Evolutionary conservation across 2,329 filamentous ascomycete genomes (phyloP), one percentile per base, ranked within the genome.

Genomic region (Aspergillus sp.): DNA sequence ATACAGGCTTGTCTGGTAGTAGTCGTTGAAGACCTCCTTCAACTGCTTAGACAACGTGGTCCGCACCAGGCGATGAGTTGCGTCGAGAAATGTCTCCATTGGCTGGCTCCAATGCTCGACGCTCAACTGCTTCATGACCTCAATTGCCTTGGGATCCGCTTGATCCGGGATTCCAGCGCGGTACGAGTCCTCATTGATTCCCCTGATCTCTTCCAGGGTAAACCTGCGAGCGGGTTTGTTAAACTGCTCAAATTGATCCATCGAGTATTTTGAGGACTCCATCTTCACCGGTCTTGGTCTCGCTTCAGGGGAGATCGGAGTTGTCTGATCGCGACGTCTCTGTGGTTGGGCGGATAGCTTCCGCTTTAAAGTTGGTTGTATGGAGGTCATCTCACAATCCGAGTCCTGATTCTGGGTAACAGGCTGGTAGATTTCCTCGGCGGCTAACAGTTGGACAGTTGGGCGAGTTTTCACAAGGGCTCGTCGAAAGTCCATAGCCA

Each of bases 131-230:
- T 81, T 84, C 14, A 88, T 73, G 0, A 76, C 75, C 23, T 85
- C 79, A 19, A 86, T 83, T 0, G 87, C 84, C 34, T 82, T 80
- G 0, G 81, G 78, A 0, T 85, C 80, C 0, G 84, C 80, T 0
- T 84, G 76, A 5, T 81, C 79, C 0, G 83, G 84, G 58, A 85
- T 76, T 0, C 85, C 84, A 0, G 82, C 79, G 16, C 76, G 76
- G 21, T 79, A 81, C 11, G 82, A 81, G 3, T 75, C 70, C 16
- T 74, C 68, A 13, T 88, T 85, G 10, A 84, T 78, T 0, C 74
- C 68, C 0, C 80, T 77, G 1, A 89, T 81, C 2, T 71, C 66
- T 13, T 63, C 59, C 25, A 74, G 64, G 0, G 50, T 59, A 29
- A 72, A 73, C 3, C 45, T 54, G 10, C 55, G 58, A 0, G 52